Evolutionary conservation across 2,329 filamentous ascomycete species (phyloP).

Genomic region (Scytalidium lignicola): DNA sequence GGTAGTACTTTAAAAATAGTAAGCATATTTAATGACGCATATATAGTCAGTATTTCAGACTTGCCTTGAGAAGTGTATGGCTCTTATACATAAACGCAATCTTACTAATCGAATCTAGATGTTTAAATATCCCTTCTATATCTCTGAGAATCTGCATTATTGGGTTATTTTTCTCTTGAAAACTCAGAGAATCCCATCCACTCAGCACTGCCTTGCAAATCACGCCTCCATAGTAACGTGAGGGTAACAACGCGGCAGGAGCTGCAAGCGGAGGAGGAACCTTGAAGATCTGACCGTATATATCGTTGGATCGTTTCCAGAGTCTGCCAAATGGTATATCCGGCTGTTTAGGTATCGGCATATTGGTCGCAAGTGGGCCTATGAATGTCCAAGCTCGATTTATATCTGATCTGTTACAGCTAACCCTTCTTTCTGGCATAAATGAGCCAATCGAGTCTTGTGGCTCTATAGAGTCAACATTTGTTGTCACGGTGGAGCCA

Average conservation of each 20-base stretch:
- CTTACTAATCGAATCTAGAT: constrained; percentile 13
- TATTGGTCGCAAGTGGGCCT: not conserved
- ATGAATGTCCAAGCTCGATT: not conserved
- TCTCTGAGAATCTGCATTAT: constrained; percentile 12
- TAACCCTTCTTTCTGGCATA: not conserved
- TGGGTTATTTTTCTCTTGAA: constrained; percentile 11
- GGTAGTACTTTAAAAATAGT: constrained; percentile 10
- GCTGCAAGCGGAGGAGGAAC: not conserved
- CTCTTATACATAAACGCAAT: constrained; percentile 16
- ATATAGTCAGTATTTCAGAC: not conserved
- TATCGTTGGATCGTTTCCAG: constrained; percentile 11
- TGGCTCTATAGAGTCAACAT: not conserved
- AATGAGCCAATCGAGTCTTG: not conserved
- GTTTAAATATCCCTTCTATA: constrained; percentile 11
- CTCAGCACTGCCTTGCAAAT: constrained; percentile 7
- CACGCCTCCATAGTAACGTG: not conserved
- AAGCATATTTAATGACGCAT: not conserved
- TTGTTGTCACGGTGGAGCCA: not conserved
- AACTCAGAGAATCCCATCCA: constrained; percentile 11
- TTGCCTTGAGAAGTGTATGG: constrained; percentile 12
- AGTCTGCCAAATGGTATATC: constrained; percentile 6
- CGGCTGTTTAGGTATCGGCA: constrained; percentile 1
- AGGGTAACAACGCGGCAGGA: not conserved
- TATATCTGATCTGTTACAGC: not conserved
- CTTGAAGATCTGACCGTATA: constrained; percentile 11